Evolutionary conservation across 208 protist species (phyloP), one percentile per base, ranked within the genome.

Genomic region (Blastocrithidia nonstop): DNA sequence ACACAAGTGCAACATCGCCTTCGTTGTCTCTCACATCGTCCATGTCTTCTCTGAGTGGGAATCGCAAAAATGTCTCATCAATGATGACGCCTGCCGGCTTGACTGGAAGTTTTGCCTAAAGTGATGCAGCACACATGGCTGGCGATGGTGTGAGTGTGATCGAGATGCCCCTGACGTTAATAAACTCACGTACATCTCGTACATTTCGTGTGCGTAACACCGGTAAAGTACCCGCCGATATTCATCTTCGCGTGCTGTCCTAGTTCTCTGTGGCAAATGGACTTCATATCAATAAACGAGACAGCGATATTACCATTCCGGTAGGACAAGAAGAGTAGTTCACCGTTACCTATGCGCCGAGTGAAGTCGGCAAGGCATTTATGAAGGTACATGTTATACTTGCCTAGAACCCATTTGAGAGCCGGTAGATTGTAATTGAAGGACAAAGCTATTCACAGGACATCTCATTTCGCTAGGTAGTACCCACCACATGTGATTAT

Each of bases 341-440:
- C 49, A 46, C 59, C 28, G 25, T 92, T 24, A 57, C 26, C 19
- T 88, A 77, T 54, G 27, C 65, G n/a, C 83, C 83, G 4, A 66
- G 57, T 0, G 40, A 54, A 36, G 66, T 81, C 20, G 63, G 63
- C 40, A 62, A 54, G 42, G 51, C 50, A 15, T 47, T 29, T 42
- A 68, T 70, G 61, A 59, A 50, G 28, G 50, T 98, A 38, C 40
- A 65, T 46, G 57, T 97, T 15, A 29, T 55, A 3, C 66, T 98
- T 4, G 49, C 44, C 4, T 62, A 96, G 42, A 98, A 98, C 71
- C 69, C 77, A 9, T 98, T 94, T 44, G 96, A 97, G 50, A 66
- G 95, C 45, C 85, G 72, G 25, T 58, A 75, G 49, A 46, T 98
- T 9, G 26, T 41, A 16, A 43, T 98, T 6, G 17, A 64, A 16